These are phyloP conservation scores for Eutypella sp. DNA, from an alignment of 2,329 filamentous ascomycete species.

Conservation along the genomic window DNA sequence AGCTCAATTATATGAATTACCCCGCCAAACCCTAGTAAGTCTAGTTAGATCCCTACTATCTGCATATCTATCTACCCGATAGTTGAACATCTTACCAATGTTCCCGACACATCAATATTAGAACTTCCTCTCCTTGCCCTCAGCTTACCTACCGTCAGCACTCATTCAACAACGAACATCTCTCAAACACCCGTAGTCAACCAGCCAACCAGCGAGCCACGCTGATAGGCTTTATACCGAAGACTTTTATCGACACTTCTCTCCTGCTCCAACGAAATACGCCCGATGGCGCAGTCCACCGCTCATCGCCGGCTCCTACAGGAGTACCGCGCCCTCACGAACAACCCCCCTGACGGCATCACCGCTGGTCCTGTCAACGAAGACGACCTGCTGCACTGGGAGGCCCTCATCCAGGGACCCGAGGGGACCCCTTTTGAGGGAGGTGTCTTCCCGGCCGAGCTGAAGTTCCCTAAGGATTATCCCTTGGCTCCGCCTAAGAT, in stretches of 20 bases:
- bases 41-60: no score
- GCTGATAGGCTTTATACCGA: no score
- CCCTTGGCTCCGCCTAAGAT: constrained; percentile 94
- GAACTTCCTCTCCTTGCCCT: no score
- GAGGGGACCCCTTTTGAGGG: constrained; percentile 95
- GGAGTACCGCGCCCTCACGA: constrained; percentile 91
- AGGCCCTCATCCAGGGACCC: constrained; percentile 91
- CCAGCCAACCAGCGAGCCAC: no score
- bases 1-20: no score
- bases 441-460: constrained; percentile 89
- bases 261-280: background rate
- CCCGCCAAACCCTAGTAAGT: no score
- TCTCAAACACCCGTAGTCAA: no score
- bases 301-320: constrained; percentile 81
- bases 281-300: constrained; percentile 52
- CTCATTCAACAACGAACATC: no score
- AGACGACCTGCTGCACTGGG: constrained; percentile 94
- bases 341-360: constrained; percentile 95
- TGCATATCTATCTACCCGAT: no score
- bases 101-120: no score
- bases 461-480: constrained; percentile 94
- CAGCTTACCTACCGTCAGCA: no score
- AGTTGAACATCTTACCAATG: no score
- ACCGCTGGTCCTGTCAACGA: constrained; percentile 89
- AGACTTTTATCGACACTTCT: background rate